Evolutionary conservation across 768 basidiomycete genomes (phyloP).

Genomic region (Plicaturopsis crispa): DNA sequence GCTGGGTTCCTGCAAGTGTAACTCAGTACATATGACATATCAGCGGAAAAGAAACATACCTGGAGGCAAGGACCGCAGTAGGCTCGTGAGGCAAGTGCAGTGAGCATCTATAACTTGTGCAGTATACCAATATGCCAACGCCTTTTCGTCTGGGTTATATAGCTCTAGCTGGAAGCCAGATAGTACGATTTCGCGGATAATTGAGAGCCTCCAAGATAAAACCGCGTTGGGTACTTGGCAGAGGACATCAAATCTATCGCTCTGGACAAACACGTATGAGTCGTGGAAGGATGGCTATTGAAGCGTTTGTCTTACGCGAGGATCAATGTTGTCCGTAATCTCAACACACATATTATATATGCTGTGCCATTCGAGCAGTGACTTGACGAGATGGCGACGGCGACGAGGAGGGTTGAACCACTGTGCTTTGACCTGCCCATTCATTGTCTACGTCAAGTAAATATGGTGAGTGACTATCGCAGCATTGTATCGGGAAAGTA

Average conservation of each 20-base stretch:
- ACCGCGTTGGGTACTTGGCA: conserved; percentile 38
- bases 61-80: conserved; percentile 31
- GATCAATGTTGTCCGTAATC: conserved; percentile 14
- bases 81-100: conserved; percentile 41
- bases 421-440: conserved; percentile 47
- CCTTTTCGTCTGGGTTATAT: conserved; percentile 57
- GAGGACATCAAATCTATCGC: conserved; percentile 21
- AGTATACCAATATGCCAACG: conserved; percentile 74
- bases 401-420: conserved; percentile 68
- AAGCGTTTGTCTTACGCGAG: conserved; percentile 9
- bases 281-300: neutral
- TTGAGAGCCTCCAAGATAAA: conserved; percentile 50
- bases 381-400: conserved; percentile 57
- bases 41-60: conserved; percentile 20
- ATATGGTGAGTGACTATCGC: too few relatives aligned
- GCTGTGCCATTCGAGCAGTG: conserved; percentile 57
- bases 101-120: conserved; percentile 50
- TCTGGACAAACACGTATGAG: neutral
- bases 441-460: conserved; percentile 41
- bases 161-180: conserved; percentile 76
- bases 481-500: too few relatives aligned
- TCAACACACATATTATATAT: conserved; percentile 41
- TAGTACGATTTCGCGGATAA: conserved; percentile 59
- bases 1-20: conserved; percentile 25
- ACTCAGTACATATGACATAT: neutral